Conservation (phyloP, 208 protist genomes). For the Crithidia sp. region DNA sequence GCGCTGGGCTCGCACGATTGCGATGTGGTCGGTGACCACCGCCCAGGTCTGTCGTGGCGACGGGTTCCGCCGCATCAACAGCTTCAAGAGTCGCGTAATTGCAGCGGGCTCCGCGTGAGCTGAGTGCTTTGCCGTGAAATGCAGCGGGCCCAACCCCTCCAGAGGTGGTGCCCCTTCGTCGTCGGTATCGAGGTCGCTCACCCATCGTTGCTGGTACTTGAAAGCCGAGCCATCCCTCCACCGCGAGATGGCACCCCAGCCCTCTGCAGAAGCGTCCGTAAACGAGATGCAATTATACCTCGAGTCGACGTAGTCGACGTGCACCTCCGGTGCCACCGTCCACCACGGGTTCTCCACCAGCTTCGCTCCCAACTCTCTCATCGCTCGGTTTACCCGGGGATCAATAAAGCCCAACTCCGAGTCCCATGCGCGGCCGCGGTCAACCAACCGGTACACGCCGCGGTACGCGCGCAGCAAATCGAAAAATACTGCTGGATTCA, state of each 20-base stretch:
- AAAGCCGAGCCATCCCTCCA: not conserved
- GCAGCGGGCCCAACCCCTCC: not conserved
- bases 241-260: not conserved
- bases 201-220: not conserved
- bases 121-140: not conserved
- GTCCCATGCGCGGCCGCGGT: not conserved
- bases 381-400: not conserved
- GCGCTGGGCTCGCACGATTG: slow-evolving; percentile 12
- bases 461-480: not conserved
- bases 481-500: not conserved
- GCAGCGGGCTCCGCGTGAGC: not conserved
- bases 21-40: slow-evolving; percentile 12
- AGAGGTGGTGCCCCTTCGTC: no score
- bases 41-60: not conserved
- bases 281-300: not conserved
- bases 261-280: not conserved
- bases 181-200: not conserved
- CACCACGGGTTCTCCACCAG: not conserved
- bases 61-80: not conserved
- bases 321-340: not conserved
- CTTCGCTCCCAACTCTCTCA: not conserved
- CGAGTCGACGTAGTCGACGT: no score
- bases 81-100: not conserved
- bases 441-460: not conserved
- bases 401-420: not conserved